Conservation (phyloP, 371 early-diverging fungal species). For the Rhizopus arrhizus region DNA sequence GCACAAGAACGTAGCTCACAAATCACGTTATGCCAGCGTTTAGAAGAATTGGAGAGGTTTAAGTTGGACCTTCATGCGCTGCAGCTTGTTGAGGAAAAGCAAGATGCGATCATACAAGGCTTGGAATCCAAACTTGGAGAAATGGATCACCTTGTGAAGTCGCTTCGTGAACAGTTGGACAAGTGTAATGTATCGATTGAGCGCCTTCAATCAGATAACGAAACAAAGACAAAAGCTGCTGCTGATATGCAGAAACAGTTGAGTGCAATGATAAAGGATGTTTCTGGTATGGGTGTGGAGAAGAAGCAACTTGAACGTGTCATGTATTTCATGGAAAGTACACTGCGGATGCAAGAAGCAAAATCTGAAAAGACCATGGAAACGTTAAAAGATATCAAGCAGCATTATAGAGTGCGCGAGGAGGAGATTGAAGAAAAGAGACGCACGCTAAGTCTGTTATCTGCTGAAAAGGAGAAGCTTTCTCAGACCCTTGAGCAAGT, state of each 20-base stretch:
- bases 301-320: slow-evolving; percentile 37
- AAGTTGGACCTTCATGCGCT: slow-evolving; percentile 33
- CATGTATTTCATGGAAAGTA: slow-evolving; percentile 36
- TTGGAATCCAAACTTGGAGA: slow-evolving; percentile 40
- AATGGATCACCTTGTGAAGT: slow-evolving; percentile 32
- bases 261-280: slow-evolving; percentile 31
- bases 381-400: slow-evolving; percentile 37
- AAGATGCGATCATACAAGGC: slow-evolving; percentile 42
- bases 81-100: slow-evolving; percentile 38
- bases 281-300: slow-evolving; percentile 34
- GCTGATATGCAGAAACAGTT: slow-evolving; percentile 29
- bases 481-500: slow-evolving; percentile 21
- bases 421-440: slow-evolving; percentile 36
- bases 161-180: slow-evolving; percentile 34
- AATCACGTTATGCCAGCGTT: slow-evolving; percentile 22
- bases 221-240: slow-evolving; percentile 22
- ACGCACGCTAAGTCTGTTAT: slow-evolving; percentile 18
- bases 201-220: slow-evolving; percentile 29
- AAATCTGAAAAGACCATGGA: slow-evolving; percentile 34
- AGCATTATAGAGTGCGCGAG: slow-evolving; percentile 29
- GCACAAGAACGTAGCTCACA: slow-evolving; percentile 35
- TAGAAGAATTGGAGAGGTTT: slow-evolving; percentile 39
- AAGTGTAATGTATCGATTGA: slow-evolving; percentile 36
- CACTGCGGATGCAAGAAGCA: slow-evolving; percentile 37
- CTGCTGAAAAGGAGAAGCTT: slow-evolving; percentile 30